A percentile compares a stretch with the other conserved stretches of the same genome.
Conservation (phyloP, 2,329 filamentous ascomycete species). For the Madurella fahalii region DNA sequence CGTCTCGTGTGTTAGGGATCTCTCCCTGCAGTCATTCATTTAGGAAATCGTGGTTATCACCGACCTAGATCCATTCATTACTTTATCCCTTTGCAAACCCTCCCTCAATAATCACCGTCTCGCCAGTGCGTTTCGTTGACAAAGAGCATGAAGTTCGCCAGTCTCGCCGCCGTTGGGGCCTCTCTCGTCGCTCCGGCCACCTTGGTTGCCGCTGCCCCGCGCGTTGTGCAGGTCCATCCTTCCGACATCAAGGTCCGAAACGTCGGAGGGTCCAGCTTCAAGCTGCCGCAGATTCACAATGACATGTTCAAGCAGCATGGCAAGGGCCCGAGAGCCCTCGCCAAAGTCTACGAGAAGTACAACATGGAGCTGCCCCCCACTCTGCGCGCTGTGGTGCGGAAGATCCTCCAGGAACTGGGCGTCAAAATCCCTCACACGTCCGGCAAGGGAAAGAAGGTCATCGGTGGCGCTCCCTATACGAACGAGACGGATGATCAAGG, state of each 20-base stretch:
- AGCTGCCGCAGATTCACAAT: conserved; percentile 38
- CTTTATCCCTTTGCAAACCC: not conserved
- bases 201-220: conserved; percentile 31
- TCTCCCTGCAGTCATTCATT: not conserved
- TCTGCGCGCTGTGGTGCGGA: conserved; percentile 32
- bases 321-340: conserved; percentile 37
- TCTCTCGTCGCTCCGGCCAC: conserved; percentile 28
- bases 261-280: conserved; percentile 38
- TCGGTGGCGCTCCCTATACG: conserved; percentile 5
- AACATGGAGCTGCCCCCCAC: conserved; percentile 33
- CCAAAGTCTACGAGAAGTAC: conserved; percentile 39
- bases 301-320: conserved; percentile 32
- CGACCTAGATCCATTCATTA: not conserved
- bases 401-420: conserved; percentile 33
- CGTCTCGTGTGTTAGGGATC: not conserved
- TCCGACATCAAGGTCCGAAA: conserved; percentile 33
- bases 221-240: conserved; percentile 27
- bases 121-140: not conserved
- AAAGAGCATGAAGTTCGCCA: conserved; percentile 33
- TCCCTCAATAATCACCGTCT: conserved; percentile 10
- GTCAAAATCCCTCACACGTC: conserved; percentile 17
- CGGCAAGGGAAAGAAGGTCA: not conserved
- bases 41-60: not conserved
- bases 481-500: conserved; percentile 22
- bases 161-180: conserved; percentile 32